Evolutionary conservation across 192 early-diverging fungal genomes (phyloP).

Genomic region (Backusella australiensis): DNA sequence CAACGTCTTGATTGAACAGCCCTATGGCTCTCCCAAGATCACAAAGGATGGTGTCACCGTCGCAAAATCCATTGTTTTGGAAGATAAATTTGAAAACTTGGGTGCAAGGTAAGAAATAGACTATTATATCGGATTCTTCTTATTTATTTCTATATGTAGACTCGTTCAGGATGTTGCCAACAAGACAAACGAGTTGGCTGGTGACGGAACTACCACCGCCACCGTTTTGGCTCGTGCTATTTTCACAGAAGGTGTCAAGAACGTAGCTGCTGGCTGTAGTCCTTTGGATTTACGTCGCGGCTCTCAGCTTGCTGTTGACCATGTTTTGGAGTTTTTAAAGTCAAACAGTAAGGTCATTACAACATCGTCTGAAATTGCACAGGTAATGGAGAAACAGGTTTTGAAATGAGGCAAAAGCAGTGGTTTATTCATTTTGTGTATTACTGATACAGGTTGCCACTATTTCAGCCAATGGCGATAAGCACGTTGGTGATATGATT

Average conservation of each 20-base stretch:
- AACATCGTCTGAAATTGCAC: slow-evolving; percentile 93
- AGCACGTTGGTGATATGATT: slow-evolving; percentile 92
- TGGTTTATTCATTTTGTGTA: background rate
- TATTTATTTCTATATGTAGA: slow-evolving; percentile 28
- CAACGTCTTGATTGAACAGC: slow-evolving; percentile 97
- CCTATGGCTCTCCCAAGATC: slow-evolving; percentile 97
- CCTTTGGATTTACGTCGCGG: slow-evolving; percentile 96
- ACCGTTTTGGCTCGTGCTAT: slow-evolving; percentile 97
- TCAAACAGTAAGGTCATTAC: slow-evolving; percentile 89
- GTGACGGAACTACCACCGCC: slow-evolving; percentile 98
- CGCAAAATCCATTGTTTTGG: slow-evolving; percentile 92
- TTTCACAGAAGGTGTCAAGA: slow-evolving; percentile 98
- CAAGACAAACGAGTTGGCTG: slow-evolving; percentile 99
- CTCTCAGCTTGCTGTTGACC: slow-evolving; percentile 89
- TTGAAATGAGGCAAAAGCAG: background rate
- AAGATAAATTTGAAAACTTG: slow-evolving; percentile 99
- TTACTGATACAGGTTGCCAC: slow-evolving; percentile 62
- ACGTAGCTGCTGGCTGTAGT: slow-evolving; percentile 98
- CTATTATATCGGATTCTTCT: background rate
- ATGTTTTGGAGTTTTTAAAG: slow-evolving; percentile 89
- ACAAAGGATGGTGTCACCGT: slow-evolving; percentile 99
- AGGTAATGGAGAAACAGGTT: slow-evolving; percentile 49
- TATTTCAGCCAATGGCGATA: slow-evolving; percentile 99
- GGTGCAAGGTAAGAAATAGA: slow-evolving; percentile 67
- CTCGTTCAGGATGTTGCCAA: slow-evolving; percentile 99